Percentiles rank a stretch among this genome's conserved stretches.
Conservation (phyloP, 495 filamentous ascomycete species). For the Penicillium daleae region DNA sequence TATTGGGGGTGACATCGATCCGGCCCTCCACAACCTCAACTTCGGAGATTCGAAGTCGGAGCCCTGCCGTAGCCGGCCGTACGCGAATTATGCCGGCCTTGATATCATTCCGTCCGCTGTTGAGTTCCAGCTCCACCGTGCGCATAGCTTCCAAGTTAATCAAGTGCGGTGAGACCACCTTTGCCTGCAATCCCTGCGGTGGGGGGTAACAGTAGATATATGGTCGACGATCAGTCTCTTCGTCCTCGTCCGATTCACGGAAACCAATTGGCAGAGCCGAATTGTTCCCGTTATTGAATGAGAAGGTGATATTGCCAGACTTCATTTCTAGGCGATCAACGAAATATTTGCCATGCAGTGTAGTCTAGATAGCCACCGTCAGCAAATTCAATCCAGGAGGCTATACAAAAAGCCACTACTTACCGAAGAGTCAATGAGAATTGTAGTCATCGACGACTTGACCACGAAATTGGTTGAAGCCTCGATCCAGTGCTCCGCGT, state of each 20-base stretch:
- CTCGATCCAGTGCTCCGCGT: constrained; percentile 50
- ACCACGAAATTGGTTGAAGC: constrained; percentile 35
- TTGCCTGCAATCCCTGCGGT: constrained; percentile 51
- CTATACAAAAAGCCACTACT: constrained; percentile 9
- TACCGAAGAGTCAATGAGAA: constrained; percentile 48
- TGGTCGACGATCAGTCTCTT: constrained; percentile 40
- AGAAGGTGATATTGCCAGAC: constrained; percentile 69
- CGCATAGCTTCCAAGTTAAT: constrained; percentile 78
- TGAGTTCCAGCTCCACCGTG: constrained; percentile 72
- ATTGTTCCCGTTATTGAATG: constrained; percentile 38
- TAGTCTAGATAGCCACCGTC: constrained; percentile 48
- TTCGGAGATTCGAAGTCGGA: constrained; percentile 79
- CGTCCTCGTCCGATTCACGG: constrained; percentile 46
- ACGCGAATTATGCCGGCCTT: constrained; percentile 69
- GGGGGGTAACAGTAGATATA: constrained; percentile 58
- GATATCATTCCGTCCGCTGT: constrained; percentile 78
- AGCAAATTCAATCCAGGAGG: constrained; percentile 11
- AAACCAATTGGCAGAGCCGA: constrained; percentile 40
- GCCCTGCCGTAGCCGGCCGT: constrained; percentile 80
- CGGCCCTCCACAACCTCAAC: constrained; percentile 59
- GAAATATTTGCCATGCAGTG: constrained; percentile 74
- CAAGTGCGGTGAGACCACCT: constrained; percentile 45
- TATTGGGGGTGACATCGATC: constrained; percentile 57
- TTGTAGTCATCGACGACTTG: constrained; percentile 43
- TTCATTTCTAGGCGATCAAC: constrained; percentile 73